Evolutionary conservation across 129 eudicot species (phyloP).

Genomic region (Helianthus annuus): DNA sequence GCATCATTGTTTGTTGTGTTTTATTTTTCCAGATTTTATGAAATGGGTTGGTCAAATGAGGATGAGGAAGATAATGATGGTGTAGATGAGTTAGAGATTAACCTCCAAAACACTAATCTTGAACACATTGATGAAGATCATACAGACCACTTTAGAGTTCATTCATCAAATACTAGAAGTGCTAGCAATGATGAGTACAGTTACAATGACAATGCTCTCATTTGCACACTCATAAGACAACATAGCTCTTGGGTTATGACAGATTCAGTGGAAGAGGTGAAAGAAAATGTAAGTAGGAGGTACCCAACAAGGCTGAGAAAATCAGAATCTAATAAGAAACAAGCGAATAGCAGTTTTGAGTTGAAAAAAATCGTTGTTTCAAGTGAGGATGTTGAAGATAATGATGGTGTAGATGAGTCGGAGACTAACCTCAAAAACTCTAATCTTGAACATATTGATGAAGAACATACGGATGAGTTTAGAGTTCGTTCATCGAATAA

Average conservation of each 20-base stretch:
- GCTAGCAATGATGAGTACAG: conserved; percentile 42
- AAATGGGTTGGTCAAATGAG: conserved; percentile 13
- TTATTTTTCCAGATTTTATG: too few species aligned
- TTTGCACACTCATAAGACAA: conserved; percentile 37
- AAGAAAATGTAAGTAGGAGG: background rate
- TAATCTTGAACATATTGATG: conserved; percentile 22
- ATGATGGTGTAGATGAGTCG: conserved; percentile 40
- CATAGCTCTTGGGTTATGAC: background rate
- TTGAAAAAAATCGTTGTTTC: conserved; percentile 1
- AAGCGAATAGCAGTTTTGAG: conserved; percentile 11
- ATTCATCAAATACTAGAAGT: conserved; percentile 13
- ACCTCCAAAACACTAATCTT: background rate
- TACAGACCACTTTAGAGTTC: conserved; percentile 12
- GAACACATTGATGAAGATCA: conserved; percentile 35
- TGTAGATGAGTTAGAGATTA: conserved; percentile 38
- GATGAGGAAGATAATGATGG: conserved; percentile 36
- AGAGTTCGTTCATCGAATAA: conserved; percentile 13
- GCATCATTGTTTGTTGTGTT: too few species aligned
- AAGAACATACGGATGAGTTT: conserved; percentile 21
- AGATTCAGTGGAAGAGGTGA: conserved; percentile 18
- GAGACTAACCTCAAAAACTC: conserved; percentile 24
- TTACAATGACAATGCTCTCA: conserved; percentile 50
- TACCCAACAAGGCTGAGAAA: conserved; percentile 37
- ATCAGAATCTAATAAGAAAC: conserved; percentile 12
- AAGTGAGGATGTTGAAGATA: conserved; percentile 35